phyloP scores from a whole-genome alignment of 441 rosid species.

The Arabidopsis lyrata region DNA sequence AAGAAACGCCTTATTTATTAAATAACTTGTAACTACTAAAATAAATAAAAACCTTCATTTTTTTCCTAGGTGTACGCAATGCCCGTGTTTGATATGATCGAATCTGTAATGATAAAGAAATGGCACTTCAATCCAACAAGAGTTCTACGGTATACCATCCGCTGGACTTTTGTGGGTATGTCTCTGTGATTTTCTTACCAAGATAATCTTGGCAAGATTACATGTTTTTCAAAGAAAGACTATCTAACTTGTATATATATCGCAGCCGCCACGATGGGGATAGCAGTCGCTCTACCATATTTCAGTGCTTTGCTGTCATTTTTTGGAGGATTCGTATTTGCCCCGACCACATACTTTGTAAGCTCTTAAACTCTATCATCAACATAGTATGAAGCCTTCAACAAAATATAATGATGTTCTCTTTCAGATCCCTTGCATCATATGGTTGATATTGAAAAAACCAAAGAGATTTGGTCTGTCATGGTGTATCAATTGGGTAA shows the following conservation, averaged over 20 bases:
- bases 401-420: no score
- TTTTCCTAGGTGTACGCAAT: constrained; percentile 59
- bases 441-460: constrained; percentile 66
- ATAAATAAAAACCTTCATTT: no score
- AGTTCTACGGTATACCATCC: constrained; percentile 49
- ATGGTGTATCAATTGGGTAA: constrained; percentile 66
- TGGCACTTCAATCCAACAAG: constrained; percentile 52
- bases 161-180: constrained; percentile 65
- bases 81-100: constrained; percentile 78
- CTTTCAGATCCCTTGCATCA: constrained; percentile 64
- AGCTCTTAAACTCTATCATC: constrained; percentile 1
- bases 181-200: not conserved
- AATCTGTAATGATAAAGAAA: constrained; percentile 61
- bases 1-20: no score
- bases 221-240: no score
- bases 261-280: constrained; percentile 64
- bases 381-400: no score
- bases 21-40: no score
- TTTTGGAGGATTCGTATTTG: constrained; percentile 72
- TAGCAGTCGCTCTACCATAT: constrained; percentile 60
- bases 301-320: constrained; percentile 66
- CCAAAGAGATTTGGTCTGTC: constrained; percentile 61
- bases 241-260: not conserved
- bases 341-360: constrained; percentile 72
- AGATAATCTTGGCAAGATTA: no score